Evolutionary conservation across 2,329 filamentous ascomycete species (phyloP), one percentile per base, ranked within the genome.

Genomic region (Onygenales sp.): DNA sequence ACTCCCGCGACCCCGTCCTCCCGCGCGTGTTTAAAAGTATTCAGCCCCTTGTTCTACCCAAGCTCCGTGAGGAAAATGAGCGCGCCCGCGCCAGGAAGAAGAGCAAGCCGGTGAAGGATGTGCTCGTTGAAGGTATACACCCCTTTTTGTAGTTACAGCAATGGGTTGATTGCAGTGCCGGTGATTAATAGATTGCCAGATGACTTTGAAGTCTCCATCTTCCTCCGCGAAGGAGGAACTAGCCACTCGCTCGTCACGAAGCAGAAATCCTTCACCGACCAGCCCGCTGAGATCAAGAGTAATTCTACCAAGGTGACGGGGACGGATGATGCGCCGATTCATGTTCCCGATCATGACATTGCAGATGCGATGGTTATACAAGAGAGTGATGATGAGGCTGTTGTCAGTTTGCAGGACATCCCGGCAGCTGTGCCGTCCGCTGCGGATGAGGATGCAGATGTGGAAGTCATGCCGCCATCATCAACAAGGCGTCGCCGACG

Each of bases 161-260:
- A 17, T 50, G 33, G 38, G 17, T 17, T 0, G 31, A 43, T 7
- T 32, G 39, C 13, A 14, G 10, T 8, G 17, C 27, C 5, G 35
- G 36, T 57, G 43, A 57, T 31, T 31, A 9, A 21, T n/a, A 17
- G 14, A 43, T 52, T 27, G 21, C 21, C 62, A 93, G 92, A 96
- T 69, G 92, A 95, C 61, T 98, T 96, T 66, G 90, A 97, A 66
- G 89, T 96, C 11, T 88, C 90, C 39, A 87, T 98, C 59, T 97
- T 96, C 72, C 76, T 98, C 59, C 94, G 88, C 45, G 89, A 95
- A 68, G 87, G 86, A 7, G 84, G 82, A 50, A 91, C 86, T 2
- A 83, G 90, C 11, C 93, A 97, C 73, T 87, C 89, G 36, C 75
- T 98, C 39, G 78, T 97, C 54, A 86, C 84, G 53, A 95, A 93